Base-by-base conservation (phyloP, 2,329 filamentous ascomycete genomes). In the Fulvia fulva region DNA sequence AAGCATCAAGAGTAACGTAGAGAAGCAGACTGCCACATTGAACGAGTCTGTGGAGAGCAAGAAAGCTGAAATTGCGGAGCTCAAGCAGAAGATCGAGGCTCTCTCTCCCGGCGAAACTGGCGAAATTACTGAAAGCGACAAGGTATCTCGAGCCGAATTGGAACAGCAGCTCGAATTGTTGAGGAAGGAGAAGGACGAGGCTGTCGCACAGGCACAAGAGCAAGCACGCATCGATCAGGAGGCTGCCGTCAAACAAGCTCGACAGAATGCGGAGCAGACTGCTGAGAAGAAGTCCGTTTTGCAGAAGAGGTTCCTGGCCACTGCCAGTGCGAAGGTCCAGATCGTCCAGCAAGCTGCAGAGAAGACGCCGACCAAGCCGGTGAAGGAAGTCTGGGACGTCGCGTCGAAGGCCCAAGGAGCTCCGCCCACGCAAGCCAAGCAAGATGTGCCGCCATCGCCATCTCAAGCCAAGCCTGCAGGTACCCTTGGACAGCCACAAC, bases 371-470 rank as follows among this genome's bases (percentile, higher is more conserved):
- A 81, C 93, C 67, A 87, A 86, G 70, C 85, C 91, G 0, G 91
- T 97, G 3, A 83, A 79, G 9, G 91, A 97, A 73, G 92, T 97
- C 0, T 97, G 90, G 89, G 86, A 88, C 63, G 77, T 89, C 55
- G 91, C 88, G 0, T 92, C 93, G 74, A 79, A 76, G 54, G 82
- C 85, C 21, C 67, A 72, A 53, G 64, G 70, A 43, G 54, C 55
- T 51, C 62, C 62, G 22, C 56, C 64, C 25, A 32, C 56, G n/a
- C n/a, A n/a, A 25, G 43, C 61, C 12, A 63, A 63, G 52, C 30
- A 63, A 47, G 56, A 60, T 28, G 53, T 55, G 43, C 54, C 52
- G 54, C 45, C 59, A 19, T 56, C 58, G 19, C 59, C 63, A n/a
- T 32, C 59, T 4, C 14, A 55, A 32, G 54, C 62, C 54, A 51